phyloP scores from a whole-genome alignment of 2,329 filamentous ascomycete genomes.

The Neopestalotiopsis rosae region DNA sequence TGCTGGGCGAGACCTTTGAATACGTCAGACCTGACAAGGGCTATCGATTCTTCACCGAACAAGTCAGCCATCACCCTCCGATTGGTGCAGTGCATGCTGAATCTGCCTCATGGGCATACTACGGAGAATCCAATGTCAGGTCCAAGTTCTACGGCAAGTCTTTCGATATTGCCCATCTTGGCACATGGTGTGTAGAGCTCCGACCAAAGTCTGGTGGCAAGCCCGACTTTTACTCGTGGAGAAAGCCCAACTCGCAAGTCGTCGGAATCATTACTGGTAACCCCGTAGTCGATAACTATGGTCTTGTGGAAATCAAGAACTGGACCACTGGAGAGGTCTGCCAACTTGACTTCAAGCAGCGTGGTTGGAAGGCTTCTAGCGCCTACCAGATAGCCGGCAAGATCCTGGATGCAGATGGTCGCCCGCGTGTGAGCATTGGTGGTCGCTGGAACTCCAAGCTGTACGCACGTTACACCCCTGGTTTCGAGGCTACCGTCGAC shows the following conservation, averaged over 20 bases:
- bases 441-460: conserved; percentile 98
- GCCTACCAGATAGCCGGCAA: conserved; percentile 90
- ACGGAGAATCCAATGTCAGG: conserved; percentile 91
- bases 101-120: conserved; percentile 94
- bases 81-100: conserved; percentile 94
- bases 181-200: conserved; percentile 93
- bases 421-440: conserved; percentile 85
- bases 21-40: conserved; percentile 95
- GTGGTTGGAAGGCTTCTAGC: conserved; percentile 93
- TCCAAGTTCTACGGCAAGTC: conserved; percentile 98
- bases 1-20: conserved; percentile 95
- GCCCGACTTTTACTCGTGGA: conserved; percentile 95
- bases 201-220: conserved; percentile 76
- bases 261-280: conserved; percentile 97
- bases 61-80: conserved; percentile 96
- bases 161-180: conserved; percentile 94
- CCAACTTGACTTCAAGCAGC: conserved; percentile 88
- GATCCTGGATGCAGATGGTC: conserved; percentile 79
- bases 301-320: conserved; percentile 96
- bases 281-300: conserved; percentile 97
- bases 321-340: conserved; percentile 95
- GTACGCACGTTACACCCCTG: conserved; percentile 90
- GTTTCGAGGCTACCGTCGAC: conserved; percentile 78
- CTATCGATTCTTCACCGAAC: conserved; percentile 97
- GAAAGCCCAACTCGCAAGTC: conserved; percentile 97